These are phyloP conservation scores for Prunus armeniaca DNA, from an alignment of 306 rosid genomes.

Conservation along the genomic window DNA sequence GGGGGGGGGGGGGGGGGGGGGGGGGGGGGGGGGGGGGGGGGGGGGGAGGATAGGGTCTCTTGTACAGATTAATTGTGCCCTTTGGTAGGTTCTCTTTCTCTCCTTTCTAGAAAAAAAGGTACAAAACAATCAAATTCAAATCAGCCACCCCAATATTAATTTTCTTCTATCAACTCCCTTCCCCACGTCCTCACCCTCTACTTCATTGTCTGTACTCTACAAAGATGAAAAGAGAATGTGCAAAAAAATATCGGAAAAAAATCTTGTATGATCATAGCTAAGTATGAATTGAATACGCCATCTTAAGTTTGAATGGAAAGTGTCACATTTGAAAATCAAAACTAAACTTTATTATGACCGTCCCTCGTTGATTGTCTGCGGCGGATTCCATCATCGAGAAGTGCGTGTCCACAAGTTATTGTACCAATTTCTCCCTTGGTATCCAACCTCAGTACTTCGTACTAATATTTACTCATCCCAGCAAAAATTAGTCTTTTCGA, in stretches of 20 bases:
- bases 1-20: neutral
- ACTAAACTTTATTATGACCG: too few species aligned
- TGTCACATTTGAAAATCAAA: too few species aligned
- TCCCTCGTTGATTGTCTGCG: too few species aligned
- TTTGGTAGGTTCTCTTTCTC: constrained; percentile 27
- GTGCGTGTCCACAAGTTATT: too few species aligned
- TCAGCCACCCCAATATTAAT: neutral
- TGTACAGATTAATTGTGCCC: constrained; percentile 9
- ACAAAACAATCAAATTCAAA: neutral
- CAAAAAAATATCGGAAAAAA: neutral
- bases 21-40: neutral
- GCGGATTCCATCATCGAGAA: too few species aligned
- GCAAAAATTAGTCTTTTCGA: too few species aligned
- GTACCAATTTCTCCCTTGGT: too few species aligned
- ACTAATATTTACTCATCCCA: too few species aligned
- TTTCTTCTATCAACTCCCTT: neutral
- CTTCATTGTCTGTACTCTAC: neutral
- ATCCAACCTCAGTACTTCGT: too few species aligned
- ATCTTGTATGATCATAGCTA: too few species aligned
- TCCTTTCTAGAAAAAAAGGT: constrained; percentile 6
- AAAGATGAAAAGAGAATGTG: neutral
- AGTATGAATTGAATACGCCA: too few species aligned
- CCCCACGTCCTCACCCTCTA: neutral
- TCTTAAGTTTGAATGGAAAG: too few species aligned
- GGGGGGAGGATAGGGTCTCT: neutral